Evolutionary conservation across 768 basidiomycete species (phyloP), one percentile per base, ranked within the genome.

Genomic region (Rhodotorula sphaerocarpa): DNA sequence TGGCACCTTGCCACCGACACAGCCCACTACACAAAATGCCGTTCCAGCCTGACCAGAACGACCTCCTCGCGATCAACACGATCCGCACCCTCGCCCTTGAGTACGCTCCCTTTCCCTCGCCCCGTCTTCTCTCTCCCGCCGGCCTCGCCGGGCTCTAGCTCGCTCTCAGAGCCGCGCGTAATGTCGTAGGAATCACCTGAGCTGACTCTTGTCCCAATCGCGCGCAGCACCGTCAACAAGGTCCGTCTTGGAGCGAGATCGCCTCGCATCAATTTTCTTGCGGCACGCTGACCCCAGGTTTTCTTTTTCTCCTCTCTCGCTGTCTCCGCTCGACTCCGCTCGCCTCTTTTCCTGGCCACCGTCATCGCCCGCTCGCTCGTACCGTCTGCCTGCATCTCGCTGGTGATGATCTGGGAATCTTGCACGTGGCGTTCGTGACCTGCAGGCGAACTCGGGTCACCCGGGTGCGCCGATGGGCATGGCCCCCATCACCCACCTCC

Each of bases 401-500:
- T 27, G 7, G 39, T 18, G 12, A 30, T 31, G 23, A 10, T 21
- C 27, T n/a, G n/a, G n/a, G n/a, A 0, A 25, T 11, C 15, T 27
- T 25, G 21, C 15, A 43, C 14, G 23, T n/a, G n/a, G n/a, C n/a
- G n/a, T n/a, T n/a, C n/a, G n/a, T n/a, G n/a, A n/a, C n/a, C 15
- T 41, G 25, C 52, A 89, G 78, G 86, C 90, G 72, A 93, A 93
- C 83, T 90, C 88, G 70, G 90, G 90, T 61, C 90, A 92, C 76
- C 90, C 54, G 31, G 88, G 88, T 76, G 91, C 91, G 45, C 90
- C 90, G 31, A 86, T 93, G 89, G 90, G 89, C 70, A 83, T 91
- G 86, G 88, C 88, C 4, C 87, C 88, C 34, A 85, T 79, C 48
- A 82, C 88, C 59, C 87, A 89, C 69, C 78, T 90, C 58, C 81